Percentiles rank a stretch among this genome's conserved stretches.
Evolutionary conservation across 352 stramenopile species (phyloP).

Genomic region (Pythium utonaiense): DNA sequence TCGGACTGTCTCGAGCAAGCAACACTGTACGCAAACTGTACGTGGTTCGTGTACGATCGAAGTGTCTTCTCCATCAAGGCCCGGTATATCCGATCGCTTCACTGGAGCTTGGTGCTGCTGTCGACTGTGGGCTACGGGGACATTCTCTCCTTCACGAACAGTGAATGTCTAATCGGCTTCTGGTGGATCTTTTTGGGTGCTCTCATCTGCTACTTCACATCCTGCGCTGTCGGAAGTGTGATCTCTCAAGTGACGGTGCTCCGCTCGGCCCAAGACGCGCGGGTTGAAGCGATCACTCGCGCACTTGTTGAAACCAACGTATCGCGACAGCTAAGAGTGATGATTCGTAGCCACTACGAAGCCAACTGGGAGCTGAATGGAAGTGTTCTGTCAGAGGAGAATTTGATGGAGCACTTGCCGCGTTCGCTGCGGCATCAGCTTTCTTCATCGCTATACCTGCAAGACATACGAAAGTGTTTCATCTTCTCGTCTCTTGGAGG

Average conservation of each 20-base stretch:
- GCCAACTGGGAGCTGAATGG: conserved; percentile 76
- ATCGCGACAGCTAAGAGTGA: conserved; percentile 36
- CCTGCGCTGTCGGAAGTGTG: conserved; percentile 51
- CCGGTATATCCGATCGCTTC: conserved; percentile 50
- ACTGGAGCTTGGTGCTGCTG: conserved; percentile 71
- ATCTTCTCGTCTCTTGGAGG: conserved; percentile 17
- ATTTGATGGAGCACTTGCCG: conserved; percentile 48
- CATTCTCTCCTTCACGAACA: conserved; percentile 53
- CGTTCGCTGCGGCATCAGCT: conserved; percentile 41
- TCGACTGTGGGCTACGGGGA: conserved; percentile 73
- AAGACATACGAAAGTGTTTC: conserved; percentile 27
- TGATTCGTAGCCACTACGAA: conserved; percentile 60
- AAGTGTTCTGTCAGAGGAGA: conserved; percentile 43
- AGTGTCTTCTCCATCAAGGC: conserved; percentile 52
- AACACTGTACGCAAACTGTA: conserved; percentile 53
- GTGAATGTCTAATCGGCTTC: conserved; percentile 48
- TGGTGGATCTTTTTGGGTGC: conserved; percentile 68
- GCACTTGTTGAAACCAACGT: conserved; percentile 41
- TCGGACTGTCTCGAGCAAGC: conserved; percentile 49
- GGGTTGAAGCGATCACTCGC: conserved; percentile 56
- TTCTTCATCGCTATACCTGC: conserved; percentile 32
- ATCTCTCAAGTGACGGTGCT: conserved; percentile 50
- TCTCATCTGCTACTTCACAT: conserved; percentile 72
- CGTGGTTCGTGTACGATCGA: conserved; percentile 70
- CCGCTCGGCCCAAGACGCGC: conserved; percentile 34